Conservation (phyloP, 495 filamentous ascomycete genomes). For the Chaetomium cochliodes region DNA sequence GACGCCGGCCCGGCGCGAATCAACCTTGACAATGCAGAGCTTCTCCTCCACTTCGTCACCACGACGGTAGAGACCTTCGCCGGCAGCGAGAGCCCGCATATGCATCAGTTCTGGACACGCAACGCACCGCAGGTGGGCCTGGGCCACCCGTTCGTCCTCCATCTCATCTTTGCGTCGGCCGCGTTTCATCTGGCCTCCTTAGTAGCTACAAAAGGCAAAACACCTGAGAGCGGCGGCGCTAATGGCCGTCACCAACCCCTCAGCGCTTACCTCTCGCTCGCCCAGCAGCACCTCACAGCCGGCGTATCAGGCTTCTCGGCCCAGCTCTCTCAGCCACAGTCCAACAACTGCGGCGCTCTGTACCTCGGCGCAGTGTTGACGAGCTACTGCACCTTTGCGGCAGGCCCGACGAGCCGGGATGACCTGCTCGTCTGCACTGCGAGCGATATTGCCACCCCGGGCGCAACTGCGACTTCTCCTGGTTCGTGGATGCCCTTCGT, state of each 20-base stretch:
- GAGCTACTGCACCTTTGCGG: constrained; percentile 9
- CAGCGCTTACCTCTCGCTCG: neutral
- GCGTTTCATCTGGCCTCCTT: constrained; percentile 4
- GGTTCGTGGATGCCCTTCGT: constrained; percentile 9
- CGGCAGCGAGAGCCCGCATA: neutral
- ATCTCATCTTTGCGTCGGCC: neutral
- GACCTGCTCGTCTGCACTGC: constrained; percentile 6
- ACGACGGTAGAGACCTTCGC: neutral
- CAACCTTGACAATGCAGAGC: constrained; percentile 1
- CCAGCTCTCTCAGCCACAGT: constrained; percentile 3
- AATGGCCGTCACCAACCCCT: neutral
- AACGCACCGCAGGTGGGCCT: constrained; percentile 5
- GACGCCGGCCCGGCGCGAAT: neutral
- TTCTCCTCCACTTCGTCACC: constrained; percentile 5
- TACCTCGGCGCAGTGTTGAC: constrained; percentile 6
- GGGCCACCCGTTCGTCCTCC: neutral
- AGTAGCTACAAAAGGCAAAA: neutral
- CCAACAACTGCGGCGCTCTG: constrained; percentile 7
- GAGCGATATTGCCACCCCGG: neutral
- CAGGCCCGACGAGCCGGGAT: neutral
- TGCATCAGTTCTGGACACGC: neutral
- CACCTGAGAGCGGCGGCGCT: neutral
- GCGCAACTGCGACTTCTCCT: neutral
- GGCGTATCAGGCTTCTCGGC: constrained; percentile 7
- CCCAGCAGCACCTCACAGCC: constrained; percentile 11